Conservation (phyloP, 768 basidiomycete species). For the Gloeopeniophorella convolvens region DNA sequence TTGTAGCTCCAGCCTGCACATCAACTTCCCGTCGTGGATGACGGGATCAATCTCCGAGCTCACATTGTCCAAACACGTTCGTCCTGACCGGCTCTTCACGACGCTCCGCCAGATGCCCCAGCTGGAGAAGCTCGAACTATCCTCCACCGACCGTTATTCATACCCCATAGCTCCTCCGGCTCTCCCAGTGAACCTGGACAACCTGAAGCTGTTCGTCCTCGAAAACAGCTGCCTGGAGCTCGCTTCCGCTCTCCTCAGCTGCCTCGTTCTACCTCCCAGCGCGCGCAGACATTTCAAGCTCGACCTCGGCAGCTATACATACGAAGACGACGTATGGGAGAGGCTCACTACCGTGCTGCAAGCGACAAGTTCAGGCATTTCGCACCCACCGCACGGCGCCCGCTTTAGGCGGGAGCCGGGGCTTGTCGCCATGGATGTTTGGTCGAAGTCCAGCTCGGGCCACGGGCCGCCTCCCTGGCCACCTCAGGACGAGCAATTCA, state of each 20-base stretch:
- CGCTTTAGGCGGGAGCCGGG: conserved; percentile 4
- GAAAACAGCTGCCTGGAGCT: neutral
- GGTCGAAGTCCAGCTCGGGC: neutral
- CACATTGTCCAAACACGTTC: neutral
- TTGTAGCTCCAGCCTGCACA: neutral
- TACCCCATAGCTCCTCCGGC: neutral
- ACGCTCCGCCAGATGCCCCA: conserved; percentile 3
- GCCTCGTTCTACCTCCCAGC: neutral
- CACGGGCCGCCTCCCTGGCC: neutral
- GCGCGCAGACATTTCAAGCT: conserved; percentile 4
- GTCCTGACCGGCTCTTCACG: neutral
- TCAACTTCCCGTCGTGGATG: conserved; percentile 1
- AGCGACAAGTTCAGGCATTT: conserved; percentile 7
- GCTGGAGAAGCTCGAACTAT: neutral
- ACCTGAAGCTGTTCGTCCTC: neutral
- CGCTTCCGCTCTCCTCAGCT: neutral
- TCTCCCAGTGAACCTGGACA: neutral
- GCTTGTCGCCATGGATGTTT: neutral
- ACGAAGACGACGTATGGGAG: neutral
- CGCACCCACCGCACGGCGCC: neutral
- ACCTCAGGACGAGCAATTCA: conserved; percentile 4
- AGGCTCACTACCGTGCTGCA: neutral
- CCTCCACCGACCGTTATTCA: neutral
- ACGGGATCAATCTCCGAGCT: neutral
- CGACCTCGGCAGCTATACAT: neutral